A percentile compares a stretch with the other conserved stretches of the same genome.
Conservation (phyloP, 1,284 basidiomycete species). For the Grifola frondosa region DNA sequence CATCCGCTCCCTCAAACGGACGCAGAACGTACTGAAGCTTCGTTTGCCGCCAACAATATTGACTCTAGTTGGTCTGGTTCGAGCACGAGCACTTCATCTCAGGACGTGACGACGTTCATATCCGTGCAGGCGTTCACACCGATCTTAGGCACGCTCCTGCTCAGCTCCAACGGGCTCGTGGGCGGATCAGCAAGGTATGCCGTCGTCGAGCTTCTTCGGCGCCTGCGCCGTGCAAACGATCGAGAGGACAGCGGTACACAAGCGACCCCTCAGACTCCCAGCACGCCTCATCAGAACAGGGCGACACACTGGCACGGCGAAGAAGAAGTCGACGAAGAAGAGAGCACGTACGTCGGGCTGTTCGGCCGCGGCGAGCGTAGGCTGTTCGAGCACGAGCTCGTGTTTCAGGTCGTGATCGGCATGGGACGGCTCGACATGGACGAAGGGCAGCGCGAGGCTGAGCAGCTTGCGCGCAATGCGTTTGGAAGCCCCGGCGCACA, state of each 20-base stretch:
- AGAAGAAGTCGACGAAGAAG: slow-evolving; percentile 32
- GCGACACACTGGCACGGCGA: slow-evolving; percentile 19
- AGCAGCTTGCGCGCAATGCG: slow-evolving; percentile 31
- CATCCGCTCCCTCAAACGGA: slow-evolving; percentile 6
- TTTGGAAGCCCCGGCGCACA: slow-evolving; percentile 9
- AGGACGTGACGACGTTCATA: slow-evolving; percentile 45
- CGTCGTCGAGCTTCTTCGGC: slow-evolving; percentile 76
- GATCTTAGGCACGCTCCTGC: slow-evolving; percentile 84
- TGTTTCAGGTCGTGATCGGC: slow-evolving; percentile 84
- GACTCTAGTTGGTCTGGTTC: no score
- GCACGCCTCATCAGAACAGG: slow-evolving; percentile 3
- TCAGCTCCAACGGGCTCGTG: slow-evolving; percentile 77
- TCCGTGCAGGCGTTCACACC: slow-evolving; percentile 89
- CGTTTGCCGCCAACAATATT: not conserved
- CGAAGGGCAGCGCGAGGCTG: slow-evolving; percentile 15
- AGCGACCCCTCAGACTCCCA: not conserved
- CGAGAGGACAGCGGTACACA: slow-evolving; percentile 30
- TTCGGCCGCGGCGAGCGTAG: slow-evolving; percentile 57
- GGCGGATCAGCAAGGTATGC: slow-evolving; percentile 74
- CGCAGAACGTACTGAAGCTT: slow-evolving; percentile 1
- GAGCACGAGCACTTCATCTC: not conserved
- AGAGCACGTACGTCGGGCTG: slow-evolving; percentile 37
- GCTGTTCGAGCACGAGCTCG: slow-evolving; percentile 76
- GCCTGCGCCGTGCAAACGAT: slow-evolving; percentile 55
- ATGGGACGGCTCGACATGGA: slow-evolving; percentile 73